phyloP scores from a whole-genome alignment of 1,284 basidiomycete species.

The Leucoagaricus sp. region DNA sequence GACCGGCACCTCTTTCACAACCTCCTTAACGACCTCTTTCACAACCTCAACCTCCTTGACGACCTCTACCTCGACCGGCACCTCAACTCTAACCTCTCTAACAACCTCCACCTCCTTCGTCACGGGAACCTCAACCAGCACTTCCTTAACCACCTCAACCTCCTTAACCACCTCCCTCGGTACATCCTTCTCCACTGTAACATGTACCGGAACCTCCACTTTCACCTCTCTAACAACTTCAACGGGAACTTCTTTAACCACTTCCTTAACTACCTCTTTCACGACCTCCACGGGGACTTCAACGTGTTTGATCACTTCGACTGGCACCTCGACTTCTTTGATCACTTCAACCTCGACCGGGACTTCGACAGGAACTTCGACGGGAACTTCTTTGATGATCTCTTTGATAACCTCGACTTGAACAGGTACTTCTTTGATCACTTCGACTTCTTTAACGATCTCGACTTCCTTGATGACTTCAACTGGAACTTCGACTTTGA shows the following conservation, averaged over 20 bases:
- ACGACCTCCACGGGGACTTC: conserved; percentile 38
- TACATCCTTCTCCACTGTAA: conserved; percentile 15
- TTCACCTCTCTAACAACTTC: conserved; percentile 13
- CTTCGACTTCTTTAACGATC: not conserved
- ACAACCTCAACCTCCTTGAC: conserved; percentile 1
- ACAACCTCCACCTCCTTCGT: conserved; percentile 11
- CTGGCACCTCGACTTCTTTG: conserved; percentile 73
- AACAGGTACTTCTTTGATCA: conserved; percentile 2
- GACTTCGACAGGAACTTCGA: not conserved
- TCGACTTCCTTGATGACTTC: conserved; percentile 1
- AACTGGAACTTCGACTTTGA: no score
- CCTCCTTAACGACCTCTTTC: conserved; percentile 42
- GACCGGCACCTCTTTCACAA: conserved; percentile 46
- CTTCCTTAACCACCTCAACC: conserved; percentile 12
- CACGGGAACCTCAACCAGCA: conserved; percentile 8
- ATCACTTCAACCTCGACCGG: conserved; percentile 11
- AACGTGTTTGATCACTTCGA: conserved; percentile 32
- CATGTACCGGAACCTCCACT: conserved; percentile 14
- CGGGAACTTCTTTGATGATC: not conserved
- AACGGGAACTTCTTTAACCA: conserved; percentile 45
- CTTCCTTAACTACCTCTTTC: conserved; percentile 5
- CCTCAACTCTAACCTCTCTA: conserved; percentile 9
- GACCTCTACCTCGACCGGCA: conserved; percentile 9
- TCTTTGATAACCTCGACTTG: conserved; percentile 13
- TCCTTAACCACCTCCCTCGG: conserved; percentile 8